Conservation (phyloP, 208 protist genomes). For the Trypanosoma cruzi region DNA sequence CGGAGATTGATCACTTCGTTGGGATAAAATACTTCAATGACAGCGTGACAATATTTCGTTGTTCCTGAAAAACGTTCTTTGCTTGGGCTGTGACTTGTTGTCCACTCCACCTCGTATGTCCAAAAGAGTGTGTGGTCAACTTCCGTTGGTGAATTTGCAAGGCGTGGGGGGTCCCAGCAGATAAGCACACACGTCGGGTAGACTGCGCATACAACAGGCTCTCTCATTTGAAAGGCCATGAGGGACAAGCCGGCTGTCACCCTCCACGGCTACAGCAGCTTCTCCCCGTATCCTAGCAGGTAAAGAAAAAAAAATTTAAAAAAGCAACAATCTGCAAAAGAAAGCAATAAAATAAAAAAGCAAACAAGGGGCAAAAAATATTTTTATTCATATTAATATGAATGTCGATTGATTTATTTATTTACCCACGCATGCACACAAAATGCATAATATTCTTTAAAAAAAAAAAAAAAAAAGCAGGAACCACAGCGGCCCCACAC, state of each 20-base stretch:
- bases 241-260: neutral
- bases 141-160: neutral
- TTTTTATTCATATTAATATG: no score
- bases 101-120: constrained; percentile 67
- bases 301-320: neutral
- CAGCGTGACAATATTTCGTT: constrained; percentile 30
- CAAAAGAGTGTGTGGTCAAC: constrained; percentile 32
- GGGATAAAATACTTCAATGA: constrained; percentile 42
- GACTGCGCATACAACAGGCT: constrained; percentile 23
- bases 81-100: constrained; percentile 25
- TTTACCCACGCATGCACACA: constrained; percentile 31
- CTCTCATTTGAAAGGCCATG: constrained; percentile 14
- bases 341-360: constrained; percentile 10
- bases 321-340: neutral
- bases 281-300: neutral
- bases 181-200: constrained; percentile 54
- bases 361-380: no score
- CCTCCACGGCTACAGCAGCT: neutral
- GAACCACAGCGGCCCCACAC: no score
- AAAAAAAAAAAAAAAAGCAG: constrained; percentile 20
- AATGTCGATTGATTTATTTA: no score
- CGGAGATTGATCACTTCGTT: constrained; percentile 58
- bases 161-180: constrained; percentile 43
- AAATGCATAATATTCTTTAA: constrained; percentile 4
- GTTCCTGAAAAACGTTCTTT: constrained; percentile 17